These are phyloP conservation scores for Pachyrhizus erosus DNA, from an alignment of 306 rosid genomes.

Conservation along the genomic window DNA sequence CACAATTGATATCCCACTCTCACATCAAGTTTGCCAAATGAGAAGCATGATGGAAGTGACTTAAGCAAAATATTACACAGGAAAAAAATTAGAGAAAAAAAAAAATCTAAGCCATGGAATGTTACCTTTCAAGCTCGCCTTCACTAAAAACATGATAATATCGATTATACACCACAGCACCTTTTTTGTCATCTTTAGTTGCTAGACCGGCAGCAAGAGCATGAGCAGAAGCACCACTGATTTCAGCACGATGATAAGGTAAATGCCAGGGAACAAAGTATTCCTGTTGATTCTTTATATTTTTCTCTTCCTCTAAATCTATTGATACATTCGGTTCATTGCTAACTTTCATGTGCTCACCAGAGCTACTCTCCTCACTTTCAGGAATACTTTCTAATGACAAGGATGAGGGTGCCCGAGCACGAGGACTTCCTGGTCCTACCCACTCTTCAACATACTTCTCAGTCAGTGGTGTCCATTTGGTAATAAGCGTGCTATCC, in stretches of 20 bases:
- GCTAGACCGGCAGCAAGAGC: conserved; percentile 92
- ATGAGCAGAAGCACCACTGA: conserved; percentile 81
- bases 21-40: neutral
- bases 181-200: conserved; percentile 85
- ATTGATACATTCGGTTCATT: conserved; percentile 20
- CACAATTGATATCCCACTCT: neutral
- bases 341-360: conserved; percentile 48
- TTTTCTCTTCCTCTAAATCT: conserved; percentile 45
- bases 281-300: conserved; percentile 70
- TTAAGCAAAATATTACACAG: conserved; percentile 24
- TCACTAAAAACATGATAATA: conserved; percentile 94
- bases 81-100: neutral
- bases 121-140: conserved; percentile 98
- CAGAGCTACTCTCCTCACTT: conserved; percentile 57
- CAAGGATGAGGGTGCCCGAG: conserved; percentile 56
- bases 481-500: conserved; percentile 68
- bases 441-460: conserved; percentile 91
- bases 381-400: conserved; percentile 87
- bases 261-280: conserved; percentile 97
- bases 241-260: conserved; percentile 97
- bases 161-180: conserved; percentile 86
- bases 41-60: neutral
- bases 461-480: conserved; percentile 85
- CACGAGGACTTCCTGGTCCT: conserved; percentile 77
- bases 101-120: neutral